Evolutionary conservation across 1,139 yeast species (phyloP), one percentile per base, ranked within the genome.

Genomic region (Blastobotrys malaysiensis): DNA sequence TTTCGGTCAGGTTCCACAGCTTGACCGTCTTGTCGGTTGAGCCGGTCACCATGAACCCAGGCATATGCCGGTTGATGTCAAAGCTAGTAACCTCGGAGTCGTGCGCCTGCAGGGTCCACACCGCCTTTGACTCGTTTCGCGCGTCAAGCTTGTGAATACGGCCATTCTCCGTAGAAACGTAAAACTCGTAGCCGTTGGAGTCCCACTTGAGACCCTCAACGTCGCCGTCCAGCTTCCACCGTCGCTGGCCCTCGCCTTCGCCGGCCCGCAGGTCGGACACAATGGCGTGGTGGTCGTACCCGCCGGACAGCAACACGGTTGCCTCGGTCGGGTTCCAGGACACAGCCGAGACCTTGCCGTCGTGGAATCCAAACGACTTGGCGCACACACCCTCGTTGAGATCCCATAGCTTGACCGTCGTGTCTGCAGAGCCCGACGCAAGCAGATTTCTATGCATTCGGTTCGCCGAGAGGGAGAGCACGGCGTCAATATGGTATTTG

Each of bases 51-150:
- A 93, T 72, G 77, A 88, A 75, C 16, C 95, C 95, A 24, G 86
- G 85, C 50, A 89, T 71, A 67, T 77, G 79, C 36, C 71, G 68
- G 70, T 88, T 90, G 48, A 85, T 79, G 63, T 85, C 86, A 63
- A 95, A 79, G 2, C 95, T 79, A 9, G 97, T 86, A 57, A 93
- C 86, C 57, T 96, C 97, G 3, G 95, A 82, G 72, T 93, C 98
- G 69, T 93, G 99, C 1, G 99, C 99, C 73, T 95, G 97, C 65
- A 93, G 78, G 5, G 96, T 88, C 99, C 99, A 93, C 44, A 93
- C 66, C 22, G 97, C 90, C 52, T 79, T 77, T 48, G 77, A 78
- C 51, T 77, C 80, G 49, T 72, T 69, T 69, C 97, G 82, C 49
- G 88, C 85, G 71, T 93, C 99, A 65, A 87, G 91, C 60, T 95